Evolutionary conservation across 345 rosid genomes (phyloP), one percentile per base, ranked within the genome.

Genomic region (Clarkia xantiana): DNA sequence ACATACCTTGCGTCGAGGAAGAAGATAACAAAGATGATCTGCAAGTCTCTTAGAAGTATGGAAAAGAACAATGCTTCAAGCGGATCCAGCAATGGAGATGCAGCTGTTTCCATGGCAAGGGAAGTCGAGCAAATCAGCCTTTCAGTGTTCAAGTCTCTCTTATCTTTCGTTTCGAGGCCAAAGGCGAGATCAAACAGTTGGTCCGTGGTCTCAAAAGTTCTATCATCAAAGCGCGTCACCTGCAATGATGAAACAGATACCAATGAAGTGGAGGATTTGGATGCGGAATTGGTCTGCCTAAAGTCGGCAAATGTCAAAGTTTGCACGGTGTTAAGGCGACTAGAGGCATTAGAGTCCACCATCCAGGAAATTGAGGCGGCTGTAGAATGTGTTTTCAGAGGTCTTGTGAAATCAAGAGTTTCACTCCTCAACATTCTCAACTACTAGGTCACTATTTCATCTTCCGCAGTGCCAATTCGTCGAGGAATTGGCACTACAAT

Each of bases 341-440:
- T 69, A 43, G 48, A 65, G 44, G 67, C 65, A 41, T 48, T 76
- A 44, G 80, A 71, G 44, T 40, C 53, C 1, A 20, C 19, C 55
- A 57, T 76, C 14, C 66, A 43, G 23, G 72, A 70, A 59, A 51
- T 42, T 23, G 86, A 76, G 63, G 63, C 52, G 39, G 69, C 52
- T 2, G 25, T 69, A 61, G 82, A 67, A 51, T 55, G 67, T 44
- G 56, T 71, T 36, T 76, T 57, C 19, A 64, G 71, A 53, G 59
- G 60, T 22, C n/a, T 73, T 20, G 18, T 73, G 45, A 76, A 66
- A 56, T 69, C 77, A 11, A 62, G 75, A 76, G 75, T 64, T 66
- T 73, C 60, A 20, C 62, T 73, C 55, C 70, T 68, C 47, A 70
- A 72, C 43, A 61, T 60, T 54, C 58, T 75, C 50, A 67, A 42